Evolutionary conservation across 192 early-diverging fungal genomes (phyloP), one percentile per base, ranked within the genome.

Genomic region (Linnemannia exigua): DNA sequence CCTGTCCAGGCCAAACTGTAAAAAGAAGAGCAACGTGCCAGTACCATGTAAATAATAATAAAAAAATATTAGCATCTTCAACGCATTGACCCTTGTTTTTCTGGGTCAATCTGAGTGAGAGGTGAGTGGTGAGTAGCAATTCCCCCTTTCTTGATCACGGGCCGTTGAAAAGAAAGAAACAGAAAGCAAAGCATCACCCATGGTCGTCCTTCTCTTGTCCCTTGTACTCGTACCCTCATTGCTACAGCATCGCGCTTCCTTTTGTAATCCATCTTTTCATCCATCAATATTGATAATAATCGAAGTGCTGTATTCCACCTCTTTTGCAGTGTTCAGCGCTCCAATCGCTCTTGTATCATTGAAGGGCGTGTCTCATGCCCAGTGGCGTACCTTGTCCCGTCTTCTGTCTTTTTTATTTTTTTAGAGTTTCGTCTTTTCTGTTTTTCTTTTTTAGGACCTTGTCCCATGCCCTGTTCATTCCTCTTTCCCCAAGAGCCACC

Each of bases 1-100:
- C 63, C 67, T 9, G 35, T 50, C 33, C 68, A 85, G 69, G 77
- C 83, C 31, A 85, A 85, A 69, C 36, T 85, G 68, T 85, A 79
- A 63, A 68, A 72, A 7, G 2, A 52, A 77, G 14, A 52, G 41
- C 8, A 16, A 25, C 17, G 0, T 51, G 8, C 44, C n/a, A 31
- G 48, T 25, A 25, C 67, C 22, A n/a, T 69, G 67, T 41, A 38
- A 70, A 70, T 41, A 47, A 70, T 28, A 71, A 28, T 37, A 72
- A 79, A 66, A 28, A 41, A 50, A 70, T 69, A 36, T 5, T 7
- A 61, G 8, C 58, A 7, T 20, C 20, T 20, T 28, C 0, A 19
- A 28, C 58, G 22, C 58, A 61, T 25, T 61, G 58, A 2, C 58
- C 58, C n/a, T n/a, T n/a, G n/a, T n/a, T n/a, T n/a, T n/a, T n/a